Percentiles rank a stretch among this genome's conserved stretches.
Evolutionary conservation across 768 basidiomycete genomes (phyloP).

Genomic region (Boletus coccyginus): DNA sequence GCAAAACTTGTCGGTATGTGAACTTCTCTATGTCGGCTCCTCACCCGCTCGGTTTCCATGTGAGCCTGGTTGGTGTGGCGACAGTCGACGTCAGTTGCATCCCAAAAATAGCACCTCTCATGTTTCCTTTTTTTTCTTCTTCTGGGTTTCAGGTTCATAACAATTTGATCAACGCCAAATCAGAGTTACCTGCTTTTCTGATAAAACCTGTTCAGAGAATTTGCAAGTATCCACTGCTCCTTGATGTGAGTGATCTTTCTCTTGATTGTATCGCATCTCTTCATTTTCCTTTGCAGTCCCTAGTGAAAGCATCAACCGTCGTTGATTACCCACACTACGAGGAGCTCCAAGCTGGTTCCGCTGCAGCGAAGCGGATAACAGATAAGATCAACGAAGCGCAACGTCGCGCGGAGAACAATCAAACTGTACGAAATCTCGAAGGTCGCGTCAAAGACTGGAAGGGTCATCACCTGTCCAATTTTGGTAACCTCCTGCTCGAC

Average conservation of each 20-base stretch:
- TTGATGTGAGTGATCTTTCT: slow-evolving; percentile 61
- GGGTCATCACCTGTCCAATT: slow-evolving; percentile 92
- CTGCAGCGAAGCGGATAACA: slow-evolving; percentile 88
- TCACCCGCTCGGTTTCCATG: slow-evolving; percentile 14
- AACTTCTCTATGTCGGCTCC: not conserved
- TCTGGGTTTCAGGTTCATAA: slow-evolving; percentile 57
- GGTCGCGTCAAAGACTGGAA: slow-evolving; percentile 97
- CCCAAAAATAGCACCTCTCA: slow-evolving; percentile 23
- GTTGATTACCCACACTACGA: slow-evolving; percentile 67
- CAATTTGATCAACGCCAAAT: slow-evolving; percentile 83
- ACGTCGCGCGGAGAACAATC: slow-evolving; percentile 85
- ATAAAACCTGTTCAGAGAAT: slow-evolving; percentile 99
- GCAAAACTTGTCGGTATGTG: slow-evolving; percentile 77
- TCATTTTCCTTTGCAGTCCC: slow-evolving; percentile 44
- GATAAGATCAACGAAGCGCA: slow-evolving; percentile 96
- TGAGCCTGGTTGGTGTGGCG: slow-evolving; percentile 24
- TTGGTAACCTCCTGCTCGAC: slow-evolving; percentile 91
- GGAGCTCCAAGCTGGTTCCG: slow-evolving; percentile 81
- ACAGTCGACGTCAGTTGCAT: slow-evolving; percentile 12
- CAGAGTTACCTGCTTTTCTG: slow-evolving; percentile 92
- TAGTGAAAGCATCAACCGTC: slow-evolving; percentile 68
- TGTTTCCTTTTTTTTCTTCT: not conserved
- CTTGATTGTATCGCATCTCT: slow-evolving; percentile 8
- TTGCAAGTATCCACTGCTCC: slow-evolving; percentile 95
- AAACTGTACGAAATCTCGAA: slow-evolving; percentile 84